These are phyloP conservation scores for Exserohilum rostratum DNA, from an alignment of 2,329 filamentous ascomycete species.

Conservation along the genomic window DNA sequence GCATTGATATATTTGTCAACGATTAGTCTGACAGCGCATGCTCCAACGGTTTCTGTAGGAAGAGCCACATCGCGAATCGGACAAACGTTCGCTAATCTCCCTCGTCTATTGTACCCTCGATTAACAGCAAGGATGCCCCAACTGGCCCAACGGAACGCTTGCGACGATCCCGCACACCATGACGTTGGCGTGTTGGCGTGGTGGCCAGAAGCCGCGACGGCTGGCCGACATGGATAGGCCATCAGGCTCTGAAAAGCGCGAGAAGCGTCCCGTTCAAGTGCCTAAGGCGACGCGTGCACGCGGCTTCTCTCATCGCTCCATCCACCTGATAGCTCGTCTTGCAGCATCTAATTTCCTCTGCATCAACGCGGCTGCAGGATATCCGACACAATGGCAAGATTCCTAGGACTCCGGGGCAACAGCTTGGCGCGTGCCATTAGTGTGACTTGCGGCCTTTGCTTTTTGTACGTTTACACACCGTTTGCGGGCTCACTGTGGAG, in stretches of 20 bases:
- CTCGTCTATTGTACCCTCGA: background rate
- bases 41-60: background rate
- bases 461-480: constrained; percentile 26
- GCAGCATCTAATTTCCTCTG: background rate
- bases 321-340: background rate
- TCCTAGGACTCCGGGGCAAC: constrained; percentile 29
- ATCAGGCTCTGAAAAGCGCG: background rate
- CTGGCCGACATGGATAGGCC: constrained; percentile 6
- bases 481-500: background rate
- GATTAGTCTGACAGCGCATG: background rate
- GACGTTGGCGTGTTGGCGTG: constrained; percentile 8
- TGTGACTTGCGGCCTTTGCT: constrained; percentile 35
- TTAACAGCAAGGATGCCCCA: background rate
- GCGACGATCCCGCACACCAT: constrained; percentile 3
- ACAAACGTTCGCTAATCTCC: constrained; percentile 4
- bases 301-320: background rate
- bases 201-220: constrained; percentile 6
- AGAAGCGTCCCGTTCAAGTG: background rate
- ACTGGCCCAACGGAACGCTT: constrained; percentile 9
- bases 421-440: constrained; percentile 30
- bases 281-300: background rate
- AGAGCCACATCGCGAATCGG: constrained; percentile 1
- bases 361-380: background rate
- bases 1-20: background rate
- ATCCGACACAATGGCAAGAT: constrained; percentile 25